Evolutionary conservation across 2,329 filamentous ascomycete species (phyloP).

Genomic region (Trichoderma sp.): DNA sequence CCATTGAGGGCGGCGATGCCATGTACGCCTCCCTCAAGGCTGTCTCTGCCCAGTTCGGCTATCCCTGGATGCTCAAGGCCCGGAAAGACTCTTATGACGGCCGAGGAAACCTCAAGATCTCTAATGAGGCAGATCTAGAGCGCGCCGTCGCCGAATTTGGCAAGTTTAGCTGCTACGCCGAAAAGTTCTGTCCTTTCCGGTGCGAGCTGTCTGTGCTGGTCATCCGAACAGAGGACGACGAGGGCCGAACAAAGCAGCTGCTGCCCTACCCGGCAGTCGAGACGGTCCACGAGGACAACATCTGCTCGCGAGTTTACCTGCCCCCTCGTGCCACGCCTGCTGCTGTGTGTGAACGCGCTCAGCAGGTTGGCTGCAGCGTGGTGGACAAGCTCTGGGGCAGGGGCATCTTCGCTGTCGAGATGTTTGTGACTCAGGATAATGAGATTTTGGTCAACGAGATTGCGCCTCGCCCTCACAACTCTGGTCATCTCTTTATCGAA

Average conservation of each 20-base stretch:
- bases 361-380: conserved; percentile 77
- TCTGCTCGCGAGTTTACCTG: conserved; percentile 90
- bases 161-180: conserved; percentile 77
- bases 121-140: conserved; percentile 52
- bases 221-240: conserved; percentile 77
- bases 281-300: conserved; percentile 91
- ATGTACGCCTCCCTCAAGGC: conserved; percentile 64
- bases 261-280: conserved; percentile 88
- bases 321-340: conserved; percentile 74
- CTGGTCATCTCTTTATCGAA: conserved; percentile 94
- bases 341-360: conserved; percentile 65
- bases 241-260: conserved; percentile 52
- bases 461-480: conserved; percentile 82
- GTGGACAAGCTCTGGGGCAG: conserved; percentile 81
- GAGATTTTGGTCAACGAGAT: conserved; percentile 77
- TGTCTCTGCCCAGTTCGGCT: conserved; percentile 69
- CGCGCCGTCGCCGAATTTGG: conserved; percentile 72
- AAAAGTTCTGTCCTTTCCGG: conserved; percentile 84
- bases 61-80: conserved; percentile 91
- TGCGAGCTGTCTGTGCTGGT: conserved; percentile 95
- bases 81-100: conserved; percentile 91
- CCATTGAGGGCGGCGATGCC: conserved; percentile 59
- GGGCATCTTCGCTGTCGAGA: conserved; percentile 94
- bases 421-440: conserved; percentile 82
- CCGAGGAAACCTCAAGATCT: conserved; percentile 65